Conservation (phyloP, 2,329 filamentous ascomycete species). For the Ascochyta clinopodiicola region DNA sequence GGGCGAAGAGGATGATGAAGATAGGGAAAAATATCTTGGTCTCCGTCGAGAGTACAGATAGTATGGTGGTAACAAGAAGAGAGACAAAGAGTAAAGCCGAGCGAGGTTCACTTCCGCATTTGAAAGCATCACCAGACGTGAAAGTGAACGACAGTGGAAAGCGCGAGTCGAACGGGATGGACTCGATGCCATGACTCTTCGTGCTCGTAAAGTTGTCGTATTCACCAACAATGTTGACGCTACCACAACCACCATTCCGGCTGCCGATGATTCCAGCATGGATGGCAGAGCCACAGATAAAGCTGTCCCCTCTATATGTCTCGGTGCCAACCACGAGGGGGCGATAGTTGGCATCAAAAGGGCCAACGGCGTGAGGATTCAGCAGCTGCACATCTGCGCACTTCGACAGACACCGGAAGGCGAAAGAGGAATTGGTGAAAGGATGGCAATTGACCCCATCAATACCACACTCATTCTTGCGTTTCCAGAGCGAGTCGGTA, state of each 20-base stretch:
- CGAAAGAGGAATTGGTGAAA: constrained; percentile 71
- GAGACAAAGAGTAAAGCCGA: constrained; percentile 83
- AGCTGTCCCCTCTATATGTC: constrained; percentile 88
- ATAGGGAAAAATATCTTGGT: constrained; percentile 80
- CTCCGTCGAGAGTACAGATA: constrained; percentile 80
- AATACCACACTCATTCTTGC: constrained; percentile 74
- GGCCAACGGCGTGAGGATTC: constrained; percentile 76
- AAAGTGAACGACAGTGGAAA: constrained; percentile 92
- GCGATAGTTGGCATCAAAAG: constrained; percentile 64
- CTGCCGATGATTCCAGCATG: constrained; percentile 79
- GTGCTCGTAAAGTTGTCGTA: constrained; percentile 68
- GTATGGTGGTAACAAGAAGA: constrained; percentile 71
- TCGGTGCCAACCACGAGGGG: constrained; percentile 64
- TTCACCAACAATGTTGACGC: constrained; percentile 74
- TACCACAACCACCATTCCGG: constrained; percentile 77
- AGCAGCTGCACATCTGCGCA: constrained; percentile 70
- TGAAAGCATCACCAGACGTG: constrained; percentile 65
- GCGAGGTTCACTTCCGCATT: constrained; percentile 71
- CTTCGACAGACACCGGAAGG: constrained; percentile 76
- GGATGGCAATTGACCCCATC: constrained; percentile 77
- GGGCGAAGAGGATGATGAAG: constrained; percentile 83
- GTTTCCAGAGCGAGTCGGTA: constrained; percentile 71
- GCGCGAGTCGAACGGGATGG: constrained; percentile 79
- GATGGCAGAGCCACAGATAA: constrained; percentile 84
- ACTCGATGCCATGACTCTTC: constrained; percentile 73